phyloP scores from a whole-genome alignment of 2,329 filamentous ascomycete genomes.

The Xylaria arbuscula region DNA sequence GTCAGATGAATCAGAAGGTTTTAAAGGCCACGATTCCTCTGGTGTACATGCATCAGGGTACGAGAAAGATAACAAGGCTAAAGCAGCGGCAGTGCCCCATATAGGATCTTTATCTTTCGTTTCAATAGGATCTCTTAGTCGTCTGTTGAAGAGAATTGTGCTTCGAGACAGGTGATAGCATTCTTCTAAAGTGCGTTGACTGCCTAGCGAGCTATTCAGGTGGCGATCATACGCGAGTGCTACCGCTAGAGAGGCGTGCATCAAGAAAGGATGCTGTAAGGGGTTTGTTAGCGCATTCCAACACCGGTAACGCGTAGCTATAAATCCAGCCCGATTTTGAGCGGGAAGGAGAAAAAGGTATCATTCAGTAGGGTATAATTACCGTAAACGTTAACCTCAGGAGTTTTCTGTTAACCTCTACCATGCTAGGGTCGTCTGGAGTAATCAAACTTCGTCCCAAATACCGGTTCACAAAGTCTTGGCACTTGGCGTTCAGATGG shows the following conservation, averaged over 20 bases:
- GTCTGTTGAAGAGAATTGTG: slow-evolving; percentile 54
- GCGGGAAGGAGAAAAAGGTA: not conserved
- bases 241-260: slow-evolving; percentile 59
- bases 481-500: slow-evolving; percentile 54
- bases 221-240: slow-evolving; percentile 55
- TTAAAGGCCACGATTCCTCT: slow-evolving; percentile 53
- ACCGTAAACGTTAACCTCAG: slow-evolving; percentile 54
- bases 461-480: slow-evolving; percentile 57
- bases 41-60: slow-evolving; percentile 51
- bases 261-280: slow-evolving; percentile 56
- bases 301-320: not conserved
- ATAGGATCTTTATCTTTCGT: slow-evolving; percentile 56
- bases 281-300: slow-evolving; percentile 29
- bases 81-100: slow-evolving; percentile 59
- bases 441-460: slow-evolving; percentile 52
- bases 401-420: slow-evolving; percentile 54
- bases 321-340: not conserved
- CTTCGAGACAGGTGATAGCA: slow-evolving; percentile 58
- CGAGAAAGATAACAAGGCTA: slow-evolving; percentile 56
- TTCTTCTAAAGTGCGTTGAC: slow-evolving; percentile 52
- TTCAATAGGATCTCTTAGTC: slow-evolving; percentile 51
- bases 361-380: slow-evolving; percentile 37
- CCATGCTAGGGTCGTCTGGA: slow-evolving; percentile 53
- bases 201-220: slow-evolving; percentile 41
- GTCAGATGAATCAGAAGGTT: slow-evolving; percentile 40